phyloP scores from a whole-genome alignment of 176 grass and related monocot genomes.

The Avena sativa region DNA sequence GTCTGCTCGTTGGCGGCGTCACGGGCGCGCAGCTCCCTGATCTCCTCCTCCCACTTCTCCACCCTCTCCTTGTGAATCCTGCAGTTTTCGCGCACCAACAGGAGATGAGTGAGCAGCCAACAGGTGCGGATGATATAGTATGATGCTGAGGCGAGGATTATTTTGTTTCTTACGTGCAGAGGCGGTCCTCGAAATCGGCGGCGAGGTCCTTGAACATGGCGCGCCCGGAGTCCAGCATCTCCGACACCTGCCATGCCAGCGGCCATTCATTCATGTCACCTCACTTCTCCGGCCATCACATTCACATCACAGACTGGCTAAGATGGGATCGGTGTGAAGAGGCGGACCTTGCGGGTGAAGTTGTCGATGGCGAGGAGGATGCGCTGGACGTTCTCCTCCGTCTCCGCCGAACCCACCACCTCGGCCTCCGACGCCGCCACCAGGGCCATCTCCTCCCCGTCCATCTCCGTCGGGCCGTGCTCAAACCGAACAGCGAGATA shows the following conservation, averaged over 20 bases:
- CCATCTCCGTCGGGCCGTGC: background rate
- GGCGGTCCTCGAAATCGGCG: conserved; percentile 85
- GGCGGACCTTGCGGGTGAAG: conserved; percentile 78
- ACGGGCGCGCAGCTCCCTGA: conserved; percentile 69
- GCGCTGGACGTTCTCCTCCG: conserved; percentile 71
- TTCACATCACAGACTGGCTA: background rate
- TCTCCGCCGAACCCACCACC: conserved; percentile 56
- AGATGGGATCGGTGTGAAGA: background rate
- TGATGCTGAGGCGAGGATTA: background rate
- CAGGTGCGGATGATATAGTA: background rate
- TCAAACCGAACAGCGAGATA: background rate
- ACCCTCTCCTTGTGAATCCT: conserved; percentile 87
- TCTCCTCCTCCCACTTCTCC: conserved; percentile 85
- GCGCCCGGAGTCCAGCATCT: conserved; percentile 79
- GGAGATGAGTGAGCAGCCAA: background rate
- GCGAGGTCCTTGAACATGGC: conserved; percentile 82
- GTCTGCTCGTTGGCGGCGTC: conserved; percentile 74
- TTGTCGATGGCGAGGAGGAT: conserved; percentile 78
- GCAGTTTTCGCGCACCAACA: background rate
- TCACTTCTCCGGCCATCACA: background rate
- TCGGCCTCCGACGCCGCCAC: conserved; percentile 40
- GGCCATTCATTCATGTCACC: background rate
- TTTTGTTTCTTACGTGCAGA: conserved; percentile 62
- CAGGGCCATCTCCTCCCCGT: conserved; percentile 9
- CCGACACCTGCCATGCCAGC: conserved; percentile 55